Conservation (phyloP, 2,329 filamentous ascomycete genomes). For the Raffaelea albimanens region DNA sequence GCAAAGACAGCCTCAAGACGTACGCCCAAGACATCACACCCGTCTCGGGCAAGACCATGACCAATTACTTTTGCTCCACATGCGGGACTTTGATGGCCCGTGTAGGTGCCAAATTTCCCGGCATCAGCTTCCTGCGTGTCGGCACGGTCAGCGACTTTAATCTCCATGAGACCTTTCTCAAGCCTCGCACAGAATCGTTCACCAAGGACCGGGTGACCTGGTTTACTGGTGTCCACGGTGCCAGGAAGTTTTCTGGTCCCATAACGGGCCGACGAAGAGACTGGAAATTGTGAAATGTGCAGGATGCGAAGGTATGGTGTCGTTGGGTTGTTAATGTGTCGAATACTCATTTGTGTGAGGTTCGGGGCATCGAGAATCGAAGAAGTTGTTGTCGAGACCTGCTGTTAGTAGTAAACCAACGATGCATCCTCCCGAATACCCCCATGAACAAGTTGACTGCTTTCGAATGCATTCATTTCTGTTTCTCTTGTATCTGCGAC, state of each 20-base stretch:
- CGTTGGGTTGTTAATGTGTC: too few relatives aligned
- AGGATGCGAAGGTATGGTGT: too few relatives aligned
- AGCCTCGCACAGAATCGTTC: conserved; percentile 35
- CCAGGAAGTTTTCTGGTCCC: not conserved
- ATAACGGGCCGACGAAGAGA: not conserved
- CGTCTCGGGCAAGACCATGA: conserved; percentile 39
- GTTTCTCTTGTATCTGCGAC: conserved; percentile 6
- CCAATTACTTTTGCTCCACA: conserved; percentile 49
- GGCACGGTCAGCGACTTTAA: conserved; percentile 43
- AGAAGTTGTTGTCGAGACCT: too few relatives aligned
- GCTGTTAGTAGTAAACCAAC: too few relatives aligned
- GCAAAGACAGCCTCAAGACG: conserved; percentile 36
- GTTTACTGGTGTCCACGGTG: conserved; percentile 1
- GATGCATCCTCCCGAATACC: too few relatives aligned
- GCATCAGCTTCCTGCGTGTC: conserved; percentile 29
- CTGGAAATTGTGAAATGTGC: too few relatives aligned
- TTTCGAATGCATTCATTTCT: too few relatives aligned
- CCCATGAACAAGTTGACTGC: not conserved
- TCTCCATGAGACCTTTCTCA: conserved; percentile 37
- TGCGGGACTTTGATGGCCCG: conserved; percentile 49
- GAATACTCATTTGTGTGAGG: too few relatives aligned
- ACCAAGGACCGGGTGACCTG: conserved; percentile 29
- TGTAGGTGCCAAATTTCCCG: conserved; percentile 26
- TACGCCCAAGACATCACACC: conserved; percentile 39
- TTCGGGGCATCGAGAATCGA: too few relatives aligned